Conservation (phyloP, 177 flowering plant species). For the Vitis hybrid region DNA sequence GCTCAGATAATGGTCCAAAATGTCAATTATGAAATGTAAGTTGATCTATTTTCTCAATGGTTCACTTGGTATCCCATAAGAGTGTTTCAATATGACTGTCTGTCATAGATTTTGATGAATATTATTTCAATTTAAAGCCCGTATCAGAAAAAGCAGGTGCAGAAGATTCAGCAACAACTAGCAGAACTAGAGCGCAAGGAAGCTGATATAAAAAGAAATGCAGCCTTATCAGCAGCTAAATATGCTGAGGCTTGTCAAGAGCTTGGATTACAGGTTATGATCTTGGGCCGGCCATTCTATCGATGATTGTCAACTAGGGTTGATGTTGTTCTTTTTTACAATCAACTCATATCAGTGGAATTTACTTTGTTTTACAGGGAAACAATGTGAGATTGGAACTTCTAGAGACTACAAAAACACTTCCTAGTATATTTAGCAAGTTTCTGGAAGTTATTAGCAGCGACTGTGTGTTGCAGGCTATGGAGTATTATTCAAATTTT, state of each 20-base stretch:
- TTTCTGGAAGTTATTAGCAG: slow-evolving; percentile 69
- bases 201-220: slow-evolving; percentile 84
- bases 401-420: slow-evolving; percentile 80
- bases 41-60: not conserved
- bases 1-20: slow-evolving; percentile 93
- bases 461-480: slow-evolving; percentile 64
- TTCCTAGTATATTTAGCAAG: slow-evolving; percentile 67
- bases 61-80: too few relatives aligned
- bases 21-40: slow-evolving; percentile 95
- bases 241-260: slow-evolving; percentile 94
- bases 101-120: too few relatives aligned
- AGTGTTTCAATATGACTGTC: too few relatives aligned
- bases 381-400: slow-evolving; percentile 80
- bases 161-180: slow-evolving; percentile 91
- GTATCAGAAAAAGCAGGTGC: slow-evolving; percentile 91
- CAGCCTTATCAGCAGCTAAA: slow-evolving; percentile 82
- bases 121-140: slow-evolving; percentile 55
- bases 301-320: slow-evolving; percentile 3
- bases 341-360: not conserved
- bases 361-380: slow-evolving; percentile 55
- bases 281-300: slow-evolving; percentile 1
- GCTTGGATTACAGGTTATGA: slow-evolving; percentile 85
- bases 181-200: slow-evolving; percentile 91
- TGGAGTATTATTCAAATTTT: slow-evolving; percentile 77
- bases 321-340: not conserved